A percentile compares a stretch with the other conserved stretches of the same genome.
Conservation (phyloP, 768 basidiomycete species). For the Pleurotus eryngii region DNA sequence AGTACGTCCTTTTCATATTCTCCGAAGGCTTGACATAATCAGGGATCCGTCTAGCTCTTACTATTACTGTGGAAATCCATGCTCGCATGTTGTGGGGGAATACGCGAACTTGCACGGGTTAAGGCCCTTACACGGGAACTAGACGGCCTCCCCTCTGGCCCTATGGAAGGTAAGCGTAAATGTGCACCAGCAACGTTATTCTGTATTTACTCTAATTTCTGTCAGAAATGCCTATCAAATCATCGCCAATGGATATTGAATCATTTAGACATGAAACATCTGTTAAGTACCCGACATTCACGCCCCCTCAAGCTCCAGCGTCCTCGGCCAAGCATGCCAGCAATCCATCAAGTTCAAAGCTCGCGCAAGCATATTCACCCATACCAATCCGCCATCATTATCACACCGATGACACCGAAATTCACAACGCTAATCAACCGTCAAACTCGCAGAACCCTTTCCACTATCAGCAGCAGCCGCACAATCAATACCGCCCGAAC, state of each 20-base stretch:
- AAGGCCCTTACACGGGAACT: constrained; percentile 86
- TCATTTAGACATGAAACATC: constrained; percentile 87
- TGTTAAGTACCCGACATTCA: constrained; percentile 95
- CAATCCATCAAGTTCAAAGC: constrained; percentile 47
- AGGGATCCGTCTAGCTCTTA: constrained; percentile 56
- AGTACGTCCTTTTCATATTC: constrained; percentile 36
- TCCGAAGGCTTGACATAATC: constrained; percentile 8
- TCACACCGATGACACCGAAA: constrained; percentile 75
- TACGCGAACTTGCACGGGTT: constrained; percentile 79
- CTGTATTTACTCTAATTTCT: constrained; percentile 19
- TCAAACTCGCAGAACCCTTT: constrained; percentile 24
- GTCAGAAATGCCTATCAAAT: constrained; percentile 68
- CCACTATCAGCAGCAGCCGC: constrained; percentile 12
- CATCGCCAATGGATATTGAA: constrained; percentile 87
- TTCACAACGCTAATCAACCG: constrained; percentile 38
- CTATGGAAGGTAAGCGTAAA: constrained; percentile 32
- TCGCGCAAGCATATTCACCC: constrained; percentile 90
- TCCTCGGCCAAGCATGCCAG: constrained; percentile 26
- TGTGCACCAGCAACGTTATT: neutral
- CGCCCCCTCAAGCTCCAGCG: constrained; percentile 48
- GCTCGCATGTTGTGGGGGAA: constrained; percentile 88
- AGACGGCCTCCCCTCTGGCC: constrained; percentile 65
- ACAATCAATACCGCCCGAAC: constrained; percentile 33
- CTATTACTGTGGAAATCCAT: constrained; percentile 94
- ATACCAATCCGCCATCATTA: constrained; percentile 94